These are phyloP conservation scores for Ogataea paraovalis DNA, from an alignment of 805 yeast genomes.

Conservation along the genomic window DNA sequence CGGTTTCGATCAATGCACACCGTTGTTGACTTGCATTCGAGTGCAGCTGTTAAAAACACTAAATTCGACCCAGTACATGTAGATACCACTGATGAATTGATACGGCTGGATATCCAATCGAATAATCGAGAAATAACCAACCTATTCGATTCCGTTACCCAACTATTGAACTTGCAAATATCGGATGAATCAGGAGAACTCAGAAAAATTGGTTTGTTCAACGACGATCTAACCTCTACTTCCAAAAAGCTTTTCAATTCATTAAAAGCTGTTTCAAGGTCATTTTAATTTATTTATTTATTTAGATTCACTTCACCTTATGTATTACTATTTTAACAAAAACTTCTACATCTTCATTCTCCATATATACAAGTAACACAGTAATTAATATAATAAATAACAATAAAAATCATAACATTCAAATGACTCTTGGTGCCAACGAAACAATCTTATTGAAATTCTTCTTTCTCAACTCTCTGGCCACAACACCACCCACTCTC, in stretches of 20 bases:
- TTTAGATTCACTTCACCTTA: neutral
- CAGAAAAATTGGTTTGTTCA: neutral
- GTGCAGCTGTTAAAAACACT: neutral
- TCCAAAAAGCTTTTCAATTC: neutral
- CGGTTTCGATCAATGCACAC: neutral
- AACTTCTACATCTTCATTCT: neutral
- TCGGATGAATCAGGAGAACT: neutral
- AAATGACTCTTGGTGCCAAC: constrained; percentile 82
- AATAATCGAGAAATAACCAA: neutral
- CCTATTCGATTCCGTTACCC: neutral
- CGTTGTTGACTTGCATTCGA: neutral
- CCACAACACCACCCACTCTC: constrained; percentile 85
- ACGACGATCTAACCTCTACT: neutral
- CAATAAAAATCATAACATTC: constrained; percentile 4
- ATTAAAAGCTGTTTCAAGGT: neutral
- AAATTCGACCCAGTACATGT: no score
- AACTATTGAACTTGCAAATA: neutral
- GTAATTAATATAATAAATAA: no score
- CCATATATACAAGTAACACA: neutral
- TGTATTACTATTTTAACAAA: neutral
- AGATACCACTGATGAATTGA: no score
- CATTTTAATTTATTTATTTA: neutral
- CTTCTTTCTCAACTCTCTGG: constrained; percentile 81
- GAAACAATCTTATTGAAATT: constrained; percentile 83
- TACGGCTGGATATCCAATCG: no score